Conservation (phyloP, 768 basidiomycete species). For the Butyriboletus loyo region DNA sequence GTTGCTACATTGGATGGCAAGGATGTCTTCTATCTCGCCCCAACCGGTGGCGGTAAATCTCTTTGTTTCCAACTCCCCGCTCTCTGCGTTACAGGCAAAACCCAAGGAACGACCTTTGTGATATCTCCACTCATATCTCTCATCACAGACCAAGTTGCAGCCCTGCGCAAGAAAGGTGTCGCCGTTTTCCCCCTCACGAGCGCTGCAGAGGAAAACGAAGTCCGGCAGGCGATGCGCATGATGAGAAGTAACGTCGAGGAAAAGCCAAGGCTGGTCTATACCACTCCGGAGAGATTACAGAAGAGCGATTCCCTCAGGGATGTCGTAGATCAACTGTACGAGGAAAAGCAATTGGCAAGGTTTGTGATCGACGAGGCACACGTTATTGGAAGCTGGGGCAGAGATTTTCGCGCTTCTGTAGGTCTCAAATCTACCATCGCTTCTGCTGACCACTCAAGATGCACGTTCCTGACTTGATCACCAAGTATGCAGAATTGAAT, state of each 20-base stretch:
- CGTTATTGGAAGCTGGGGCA: slow-evolving; percentile 92
- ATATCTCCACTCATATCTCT: slow-evolving; percentile 85
- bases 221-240: slow-evolving; percentile 40
- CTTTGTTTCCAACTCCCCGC: slow-evolving; percentile 91
- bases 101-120: slow-evolving; percentile 83
- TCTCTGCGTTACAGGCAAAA: slow-evolving; percentile 66
- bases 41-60: slow-evolving; percentile 92
- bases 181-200: slow-evolving; percentile 70
- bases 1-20: slow-evolving; percentile 71
- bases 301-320: slow-evolving; percentile 54
- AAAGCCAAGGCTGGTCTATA: slow-evolving; percentile 72
- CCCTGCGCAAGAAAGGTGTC: slow-evolving; percentile 60
- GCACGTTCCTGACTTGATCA: slow-evolving; percentile 9
- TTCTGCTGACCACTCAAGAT: neutral
- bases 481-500: slow-evolving; percentile 67
- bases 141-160: slow-evolving; percentile 84
- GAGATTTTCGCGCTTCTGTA: slow-evolving; percentile 86
- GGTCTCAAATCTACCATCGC: slow-evolving; percentile 24
- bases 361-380: slow-evolving; percentile 98
- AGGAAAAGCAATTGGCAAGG: slow-evolving; percentile 60
- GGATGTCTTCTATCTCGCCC: slow-evolving; percentile 95
- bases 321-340: slow-evolving; percentile 59
- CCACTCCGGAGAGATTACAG: slow-evolving; percentile 88
- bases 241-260: slow-evolving; percentile 37
- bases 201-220: slow-evolving; percentile 41